A percentile compares a stretch with the other conserved stretches of the same genome.
Conservation (phyloP, 2,329 filamentous ascomycete genomes). For the Amesomyces nigricolor region DNA sequence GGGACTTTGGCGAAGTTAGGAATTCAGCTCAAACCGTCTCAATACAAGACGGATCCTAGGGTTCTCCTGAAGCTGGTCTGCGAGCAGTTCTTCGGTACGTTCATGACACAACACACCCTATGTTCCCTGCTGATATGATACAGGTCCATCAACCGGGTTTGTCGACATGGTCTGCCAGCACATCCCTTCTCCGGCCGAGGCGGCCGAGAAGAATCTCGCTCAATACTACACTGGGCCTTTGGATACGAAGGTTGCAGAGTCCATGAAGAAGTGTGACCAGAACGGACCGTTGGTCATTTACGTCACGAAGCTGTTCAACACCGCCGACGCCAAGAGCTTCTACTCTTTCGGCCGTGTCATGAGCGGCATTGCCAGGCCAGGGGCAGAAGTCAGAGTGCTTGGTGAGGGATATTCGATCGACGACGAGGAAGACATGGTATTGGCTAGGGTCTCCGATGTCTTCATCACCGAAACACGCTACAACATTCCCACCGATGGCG, state of each 20-base stretch:
- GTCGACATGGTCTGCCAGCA: constrained; percentile 94
- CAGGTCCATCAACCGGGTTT: constrained; percentile 75
- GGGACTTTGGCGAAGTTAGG: constrained; percentile 71
- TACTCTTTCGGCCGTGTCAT: constrained; percentile 85
- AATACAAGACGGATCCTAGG: constrained; percentile 85
- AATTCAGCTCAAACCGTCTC: constrained; percentile 83
- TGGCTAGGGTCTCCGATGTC: constrained; percentile 76
- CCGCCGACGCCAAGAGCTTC: constrained; percentile 84
- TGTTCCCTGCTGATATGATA: constrained; percentile 2
- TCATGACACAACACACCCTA: not conserved
- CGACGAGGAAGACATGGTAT: constrained; percentile 95
- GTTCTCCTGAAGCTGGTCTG: constrained; percentile 84
- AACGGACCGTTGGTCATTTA: constrained; percentile 90
- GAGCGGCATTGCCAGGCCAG: constrained; percentile 81
- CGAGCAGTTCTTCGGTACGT: constrained; percentile 72
- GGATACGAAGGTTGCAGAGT: constrained; percentile 71
- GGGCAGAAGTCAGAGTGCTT: constrained; percentile 79
- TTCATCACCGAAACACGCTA: constrained; percentile 92
- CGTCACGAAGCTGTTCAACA: constrained; percentile 88
- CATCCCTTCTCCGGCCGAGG: constrained; percentile 78
- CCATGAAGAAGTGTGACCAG: constrained; percentile 78
- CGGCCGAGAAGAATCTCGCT: constrained; percentile 69
- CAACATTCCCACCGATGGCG: constrained; percentile 82
- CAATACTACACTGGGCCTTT: constrained; percentile 88
- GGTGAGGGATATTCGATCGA: constrained; percentile 95